phyloP scores from a whole-genome alignment of 176 grass and related monocot genomes.

The Carex scoparia region DNA sequence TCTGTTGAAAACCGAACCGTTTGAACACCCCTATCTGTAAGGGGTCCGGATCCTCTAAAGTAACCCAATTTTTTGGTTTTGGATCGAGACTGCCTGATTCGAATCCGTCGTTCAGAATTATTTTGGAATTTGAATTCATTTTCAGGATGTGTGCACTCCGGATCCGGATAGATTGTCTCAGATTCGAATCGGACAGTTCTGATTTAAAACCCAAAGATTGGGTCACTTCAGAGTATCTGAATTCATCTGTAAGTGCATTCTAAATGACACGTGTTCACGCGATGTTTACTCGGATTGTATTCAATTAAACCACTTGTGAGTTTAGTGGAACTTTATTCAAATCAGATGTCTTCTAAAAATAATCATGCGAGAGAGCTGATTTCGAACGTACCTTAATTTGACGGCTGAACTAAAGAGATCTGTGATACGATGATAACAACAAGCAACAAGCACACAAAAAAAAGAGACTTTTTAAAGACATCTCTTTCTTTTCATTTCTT shows the following conservation, averaged over 20 bases:
- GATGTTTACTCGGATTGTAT: not conserved
- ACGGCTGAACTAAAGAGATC: not conserved
- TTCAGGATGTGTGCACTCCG: no score
- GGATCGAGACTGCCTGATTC: no score
- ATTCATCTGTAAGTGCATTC: not conserved
- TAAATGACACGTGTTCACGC: not conserved
- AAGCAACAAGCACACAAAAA: not conserved
- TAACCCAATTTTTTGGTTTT: no score
- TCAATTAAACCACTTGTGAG: not conserved
- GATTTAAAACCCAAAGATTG: no score
- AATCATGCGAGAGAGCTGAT: not conserved
- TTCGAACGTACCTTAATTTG: not conserved
- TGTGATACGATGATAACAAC: not conserved
- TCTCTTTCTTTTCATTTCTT: not conserved
- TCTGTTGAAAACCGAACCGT: no score
- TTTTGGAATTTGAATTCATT: no score
- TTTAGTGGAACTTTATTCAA: slow-evolving; percentile 2
- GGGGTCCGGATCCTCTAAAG: no score
- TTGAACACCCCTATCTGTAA: no score
- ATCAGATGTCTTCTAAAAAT: not conserved
- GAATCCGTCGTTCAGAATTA: no score
- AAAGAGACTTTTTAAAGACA: not conserved
- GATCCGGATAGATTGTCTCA: no score
- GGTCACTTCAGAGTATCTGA: no score
- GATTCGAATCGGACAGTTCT: no score